These are phyloP conservation scores for Linanthus parryae DNA, from an alignment of 148 eudicot genomes.

Conservation along the genomic window DNA sequence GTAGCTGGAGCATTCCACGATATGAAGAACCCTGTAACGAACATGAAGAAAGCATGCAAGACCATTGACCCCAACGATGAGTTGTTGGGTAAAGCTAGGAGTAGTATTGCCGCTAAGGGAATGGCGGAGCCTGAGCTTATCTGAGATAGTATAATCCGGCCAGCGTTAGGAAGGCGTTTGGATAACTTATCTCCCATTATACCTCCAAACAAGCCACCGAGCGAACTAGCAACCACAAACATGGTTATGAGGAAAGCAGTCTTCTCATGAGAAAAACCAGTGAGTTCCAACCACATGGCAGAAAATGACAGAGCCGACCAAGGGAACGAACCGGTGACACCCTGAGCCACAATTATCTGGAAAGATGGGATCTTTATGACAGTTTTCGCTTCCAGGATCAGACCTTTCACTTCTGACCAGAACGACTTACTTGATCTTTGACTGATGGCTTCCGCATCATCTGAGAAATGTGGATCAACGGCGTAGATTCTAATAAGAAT, in stretches of 20 bases:
- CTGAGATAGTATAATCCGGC: conserved; percentile 78
- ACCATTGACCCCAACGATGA: conserved; percentile 42
- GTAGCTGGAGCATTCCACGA: conserved; percentile 84
- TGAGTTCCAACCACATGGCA: conserved; percentile 92
- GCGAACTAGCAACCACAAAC: conserved; percentile 43
- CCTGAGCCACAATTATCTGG: conserved; percentile 79
- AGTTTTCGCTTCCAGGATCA: conserved; percentile 53
- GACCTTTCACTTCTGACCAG: conserved; percentile 38
- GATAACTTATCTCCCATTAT: conserved; percentile 76
- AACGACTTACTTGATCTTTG: conserved; percentile 25
- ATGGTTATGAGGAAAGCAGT: conserved; percentile 63
- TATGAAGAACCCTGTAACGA: conserved; percentile 60
- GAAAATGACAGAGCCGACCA: conserved; percentile 78
- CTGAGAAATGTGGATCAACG: conserved; percentile 51
- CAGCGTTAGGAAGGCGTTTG: conserved; percentile 50
- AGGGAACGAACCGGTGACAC: conserved; percentile 79
- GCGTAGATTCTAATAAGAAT: conserved; percentile 70
- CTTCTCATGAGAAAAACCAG: conserved; percentile 74
- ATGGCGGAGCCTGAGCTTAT: conserved; percentile 76
- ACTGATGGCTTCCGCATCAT: conserved; percentile 16
- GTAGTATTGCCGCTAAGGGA: conserved; percentile 69
- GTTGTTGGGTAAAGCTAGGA: conserved; percentile 60
- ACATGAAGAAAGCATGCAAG: conserved; percentile 60
- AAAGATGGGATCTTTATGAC: conserved; percentile 67
- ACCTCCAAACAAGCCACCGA: conserved; percentile 82